Percentiles rank a stretch among this genome's conserved stretches.
phyloP scores from a whole-genome alignment of 805 yeast genomes.

The Wickerhamomyces pijperi region DNA sequence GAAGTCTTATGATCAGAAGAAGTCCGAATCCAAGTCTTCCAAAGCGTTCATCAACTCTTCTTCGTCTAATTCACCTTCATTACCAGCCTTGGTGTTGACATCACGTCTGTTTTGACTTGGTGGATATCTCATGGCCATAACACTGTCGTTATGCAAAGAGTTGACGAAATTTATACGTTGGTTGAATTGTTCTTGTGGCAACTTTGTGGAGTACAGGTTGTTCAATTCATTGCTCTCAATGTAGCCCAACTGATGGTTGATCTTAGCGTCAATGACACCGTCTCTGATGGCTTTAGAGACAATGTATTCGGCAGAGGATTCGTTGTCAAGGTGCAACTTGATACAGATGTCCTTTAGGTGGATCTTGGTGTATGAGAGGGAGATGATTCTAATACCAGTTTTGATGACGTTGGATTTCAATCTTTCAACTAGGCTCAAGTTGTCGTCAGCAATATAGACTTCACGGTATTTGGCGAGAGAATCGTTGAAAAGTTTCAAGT shows the following conservation, averaged over 20 bases:
- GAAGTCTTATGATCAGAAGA: too few species aligned
- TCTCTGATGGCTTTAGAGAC: conserved; percentile 95
- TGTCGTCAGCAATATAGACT: conserved; percentile 62
- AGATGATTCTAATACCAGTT: conserved; percentile 91
- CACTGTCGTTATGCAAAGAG: conserved; percentile 81
- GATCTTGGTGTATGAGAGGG: conserved; percentile 81
- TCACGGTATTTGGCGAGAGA: conserved; percentile 54
- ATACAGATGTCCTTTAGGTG: conserved; percentile 90
- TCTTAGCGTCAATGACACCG: conserved; percentile 91
- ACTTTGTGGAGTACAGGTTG: conserved; percentile 78
- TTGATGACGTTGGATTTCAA: conserved; percentile 94
- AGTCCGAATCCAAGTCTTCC: conserved; percentile 17
- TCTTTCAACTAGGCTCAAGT: conserved; percentile 74
- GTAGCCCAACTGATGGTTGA: conserved; percentile 82
- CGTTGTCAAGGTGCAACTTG: conserved; percentile 83
- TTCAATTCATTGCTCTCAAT: conserved; percentile 83
- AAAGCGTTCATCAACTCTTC: conserved; percentile 16
- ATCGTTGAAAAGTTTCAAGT: conserved; percentile 67
- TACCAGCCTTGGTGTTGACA: not conserved
- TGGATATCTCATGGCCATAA: conserved; percentile 92
- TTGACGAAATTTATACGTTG: conserved; percentile 91
- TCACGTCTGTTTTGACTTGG: conserved; percentile 18
- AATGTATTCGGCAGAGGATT: conserved; percentile 92
- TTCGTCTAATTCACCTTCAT: conserved; percentile 10
- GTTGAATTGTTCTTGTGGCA: conserved; percentile 81